Base-by-base conservation (phyloP, 1,284 basidiomycete genomes). In the Cutaneotrichosporon spelunceum region DNA sequence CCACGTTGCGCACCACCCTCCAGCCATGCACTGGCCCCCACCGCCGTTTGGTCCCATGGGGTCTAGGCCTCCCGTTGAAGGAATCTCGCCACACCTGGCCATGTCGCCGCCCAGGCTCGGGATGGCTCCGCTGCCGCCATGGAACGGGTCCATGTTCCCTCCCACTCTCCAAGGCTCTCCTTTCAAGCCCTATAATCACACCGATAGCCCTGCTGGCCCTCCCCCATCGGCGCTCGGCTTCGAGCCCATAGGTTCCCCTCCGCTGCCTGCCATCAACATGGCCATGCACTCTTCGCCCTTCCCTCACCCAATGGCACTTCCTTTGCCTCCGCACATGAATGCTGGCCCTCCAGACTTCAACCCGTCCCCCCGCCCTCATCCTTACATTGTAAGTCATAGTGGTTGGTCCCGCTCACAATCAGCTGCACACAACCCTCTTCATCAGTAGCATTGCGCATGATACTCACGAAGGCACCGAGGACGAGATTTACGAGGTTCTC, bases 361-460 rank as follows among this genome's bases (percentile, higher is more conserved):
- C 47, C 9, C 26, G 26, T 8, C 26, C 6, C 27, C 48, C 2
- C 60, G 61, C 2, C 63, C 63, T 11, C 63, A 67, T 52, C 66
- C 66, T 2, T 64, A 39, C 42, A 16, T 67, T 16, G 64, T 66
- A 33, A 50, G 64, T 47, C 45, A 8, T 0, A 14, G 11, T 24
- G 13, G 24, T 19, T 4, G 23, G 3, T 19, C 7, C 4, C 23
- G 53, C 47, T 56, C 24, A 60, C 23, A 2, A n/a, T 19, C 53
- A 66, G 65, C 21, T 21, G 0, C 54, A 57, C 10, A 60, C 62
- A 0, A 27, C 64, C 10, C 53, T 77, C 23, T 74, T 67, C 61
- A 63, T 77, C 61, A 69, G 64, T 45, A 59, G 61, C 4, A 66
- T 72, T 14, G 73, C 75, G 2, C 16, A 65, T 0, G 65, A 70